A percentile compares a stretch with the other conserved stretches of the same genome.
phyloP scores from a whole-genome alignment of 139 green algal species.

The Volvox africanus region DNA sequence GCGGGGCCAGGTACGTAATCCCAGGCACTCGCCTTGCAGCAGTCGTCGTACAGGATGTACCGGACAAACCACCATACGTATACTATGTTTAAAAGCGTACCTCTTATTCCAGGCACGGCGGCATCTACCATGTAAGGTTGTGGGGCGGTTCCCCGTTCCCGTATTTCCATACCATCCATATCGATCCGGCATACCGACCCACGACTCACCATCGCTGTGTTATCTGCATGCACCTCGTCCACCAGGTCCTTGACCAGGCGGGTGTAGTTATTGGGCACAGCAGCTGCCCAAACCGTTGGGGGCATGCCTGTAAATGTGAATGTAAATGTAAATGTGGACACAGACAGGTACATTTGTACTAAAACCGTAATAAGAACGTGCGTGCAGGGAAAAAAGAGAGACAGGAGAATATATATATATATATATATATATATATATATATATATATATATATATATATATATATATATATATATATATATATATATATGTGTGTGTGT shows the following conservation, averaged over 20 bases:
- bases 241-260: slow-evolving; percentile 52
- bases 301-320: slow-evolving; percentile 50
- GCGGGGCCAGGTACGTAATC: too few species aligned
- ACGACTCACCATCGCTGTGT: slow-evolving; percentile 26
- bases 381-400: too few species aligned
- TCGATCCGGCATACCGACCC: background rate
- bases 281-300: slow-evolving; percentile 53
- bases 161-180: background rate
- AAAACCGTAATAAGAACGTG: too few species aligned
- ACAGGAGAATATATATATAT: too few species aligned
- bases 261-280: slow-evolving; percentile 61
- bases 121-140: background rate
- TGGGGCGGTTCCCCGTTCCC: background rate
- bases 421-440: too few species aligned
- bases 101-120: background rate
- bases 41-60: background rate
- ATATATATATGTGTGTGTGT: too few species aligned
- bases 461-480: too few species aligned
- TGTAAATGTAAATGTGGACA: too few species aligned
- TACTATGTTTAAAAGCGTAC: background rate
- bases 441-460: too few species aligned
- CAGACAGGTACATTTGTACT: too few species aligned
- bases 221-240: slow-evolving; percentile 49
- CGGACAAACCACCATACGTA: background rate
- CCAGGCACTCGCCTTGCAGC: background rate